Conservation (phyloP, 306 rosid genomes). For the Glycyrrhiza uralensis region DNA sequence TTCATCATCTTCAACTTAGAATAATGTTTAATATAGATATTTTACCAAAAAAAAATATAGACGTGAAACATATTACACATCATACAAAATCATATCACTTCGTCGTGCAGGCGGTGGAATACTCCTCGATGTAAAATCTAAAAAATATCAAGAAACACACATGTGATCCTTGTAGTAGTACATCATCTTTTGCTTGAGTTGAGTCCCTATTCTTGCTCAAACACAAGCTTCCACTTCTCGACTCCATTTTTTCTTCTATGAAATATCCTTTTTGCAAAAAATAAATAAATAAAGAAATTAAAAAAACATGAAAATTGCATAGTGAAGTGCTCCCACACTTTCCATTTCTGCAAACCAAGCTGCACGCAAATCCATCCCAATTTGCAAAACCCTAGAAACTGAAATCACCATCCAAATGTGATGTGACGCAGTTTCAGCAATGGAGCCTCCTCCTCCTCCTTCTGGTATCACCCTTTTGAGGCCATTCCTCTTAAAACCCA, state of each 20-base stretch:
- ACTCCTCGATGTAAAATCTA: no score
- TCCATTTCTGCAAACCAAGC: background rate
- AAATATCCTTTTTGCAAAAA: background rate
- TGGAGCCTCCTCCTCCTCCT: constrained; percentile 35
- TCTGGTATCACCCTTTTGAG: constrained; percentile 6
- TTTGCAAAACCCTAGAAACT: constrained; percentile 5
- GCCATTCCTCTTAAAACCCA: constrained; percentile 16
- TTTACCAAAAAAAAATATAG: no score
- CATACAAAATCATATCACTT: background rate
- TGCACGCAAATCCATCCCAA: background rate
- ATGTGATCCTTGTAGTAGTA: no score
- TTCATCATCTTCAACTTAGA: background rate
- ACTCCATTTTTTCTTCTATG: background rate
- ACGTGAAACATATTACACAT: background rate
- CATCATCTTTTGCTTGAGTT: no score
- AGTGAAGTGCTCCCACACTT: no score
- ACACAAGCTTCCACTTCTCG: background rate
- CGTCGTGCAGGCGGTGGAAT: no score
- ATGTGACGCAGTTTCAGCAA: constrained; percentile 26
- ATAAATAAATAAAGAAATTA: background rate
- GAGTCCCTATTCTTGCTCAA: background rate
- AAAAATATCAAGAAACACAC: no score
- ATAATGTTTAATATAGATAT: background rate
- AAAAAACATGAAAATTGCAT: background rate
- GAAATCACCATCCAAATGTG: constrained; percentile 14